phyloP scores from a whole-genome alignment of 75 land plant genomes.

The Picea glauca region DNA sequence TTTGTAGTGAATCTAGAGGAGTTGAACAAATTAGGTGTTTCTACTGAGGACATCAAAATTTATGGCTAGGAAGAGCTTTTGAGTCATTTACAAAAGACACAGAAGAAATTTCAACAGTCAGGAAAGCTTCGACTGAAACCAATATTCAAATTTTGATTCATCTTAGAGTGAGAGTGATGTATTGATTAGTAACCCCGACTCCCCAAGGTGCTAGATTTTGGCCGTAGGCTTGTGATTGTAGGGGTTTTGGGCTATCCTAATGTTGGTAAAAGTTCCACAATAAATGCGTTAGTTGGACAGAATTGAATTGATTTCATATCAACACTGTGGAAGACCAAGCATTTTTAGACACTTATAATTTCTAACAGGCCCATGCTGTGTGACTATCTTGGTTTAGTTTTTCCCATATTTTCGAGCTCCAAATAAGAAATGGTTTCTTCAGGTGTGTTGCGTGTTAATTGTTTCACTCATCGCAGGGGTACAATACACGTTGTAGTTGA shows the following conservation, averaged over 20 bases:
- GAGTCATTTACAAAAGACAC: slow-evolving; percentile 64
- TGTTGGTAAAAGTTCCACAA: slow-evolving; percentile 97
- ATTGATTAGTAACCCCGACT: background rate
- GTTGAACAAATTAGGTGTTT: too few species aligned
- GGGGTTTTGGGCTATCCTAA: slow-evolving; percentile 99
- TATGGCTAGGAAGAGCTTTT: slow-evolving; percentile 79
- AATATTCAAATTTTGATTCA: background rate
- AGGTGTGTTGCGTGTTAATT: slow-evolving; percentile 87
- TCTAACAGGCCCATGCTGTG: slow-evolving; percentile 78
- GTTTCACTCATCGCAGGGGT: slow-evolving; percentile 83
- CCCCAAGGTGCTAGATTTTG: background rate
- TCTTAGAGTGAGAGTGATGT: slow-evolving; percentile 7
- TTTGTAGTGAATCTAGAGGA: slow-evolving; percentile 1
- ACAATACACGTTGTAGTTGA: slow-evolving; percentile 85
- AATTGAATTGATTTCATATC: slow-evolving; percentile 95
- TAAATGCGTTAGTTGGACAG: slow-evolving; percentile 93
- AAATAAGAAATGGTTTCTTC: slow-evolving; percentile 89
- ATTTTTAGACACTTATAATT: slow-evolving; percentile 90
- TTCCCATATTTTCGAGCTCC: slow-evolving; percentile 90
- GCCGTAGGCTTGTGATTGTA: slow-evolving; percentile 50
- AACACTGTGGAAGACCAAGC: slow-evolving; percentile 96
- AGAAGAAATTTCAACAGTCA: slow-evolving; percentile 48
- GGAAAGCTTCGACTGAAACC: slow-evolving; percentile 21
- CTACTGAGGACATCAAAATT: slow-evolving; percentile 50
- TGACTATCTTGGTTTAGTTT: slow-evolving; percentile 96